Base-by-base conservation (phyloP, 495 filamentous ascomycete genomes). In the Ascobolus immersus region DNA sequence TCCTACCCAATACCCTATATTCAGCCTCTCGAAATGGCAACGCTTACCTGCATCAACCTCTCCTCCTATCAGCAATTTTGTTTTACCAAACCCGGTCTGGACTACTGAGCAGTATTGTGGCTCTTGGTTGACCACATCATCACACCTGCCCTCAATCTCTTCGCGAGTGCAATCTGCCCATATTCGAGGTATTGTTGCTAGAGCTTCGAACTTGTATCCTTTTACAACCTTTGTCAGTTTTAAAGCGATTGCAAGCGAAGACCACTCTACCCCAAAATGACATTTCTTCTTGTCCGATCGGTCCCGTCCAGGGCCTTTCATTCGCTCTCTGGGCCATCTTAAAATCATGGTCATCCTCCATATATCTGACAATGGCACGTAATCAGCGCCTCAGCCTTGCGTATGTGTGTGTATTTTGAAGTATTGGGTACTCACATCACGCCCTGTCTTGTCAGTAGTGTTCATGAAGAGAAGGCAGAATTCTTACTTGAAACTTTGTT, bases 171-270 rank as follows among this genome's bases (percentile, higher is more conserved):
- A 69, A 22, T 67, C 56, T 30, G 64, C 69, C 77, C 80, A 91
- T 4, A 67, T 61, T 2, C 61, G 49, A 4, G 72, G 68, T 3
- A 94, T 52, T 11, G 82, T 65, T 21, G 67, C 72, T 1, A 99
- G 52, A 1, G 76, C 72, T 51, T 99, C 86, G 43, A 99, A 99
- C 51, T 94, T 94, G 56, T 94, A 94, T 14, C 86, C 80, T 86
- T 41, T 2, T 5, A 27, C 4, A 15, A n/a, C n/a, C n/a, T n/a
- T n/a, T n/a, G n/a, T n/a, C n/a, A n/a, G n/a, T n/a, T n/a, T n/a
- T n/a, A n/a, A n/a, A n/a, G n/a, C n/a, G n/a, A n/a, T 7, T 1
- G 8, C 7, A 7, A 0, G 14, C n/a, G 11, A n/a, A 13, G 2
- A 9, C 30, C 18, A 21, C n/a, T 32, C 13, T 42, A 64, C 66